Evolutionary conservation across 2,329 filamentous ascomycete genomes (phyloP).

Genomic region (Paecilomyces niveus): DNA sequence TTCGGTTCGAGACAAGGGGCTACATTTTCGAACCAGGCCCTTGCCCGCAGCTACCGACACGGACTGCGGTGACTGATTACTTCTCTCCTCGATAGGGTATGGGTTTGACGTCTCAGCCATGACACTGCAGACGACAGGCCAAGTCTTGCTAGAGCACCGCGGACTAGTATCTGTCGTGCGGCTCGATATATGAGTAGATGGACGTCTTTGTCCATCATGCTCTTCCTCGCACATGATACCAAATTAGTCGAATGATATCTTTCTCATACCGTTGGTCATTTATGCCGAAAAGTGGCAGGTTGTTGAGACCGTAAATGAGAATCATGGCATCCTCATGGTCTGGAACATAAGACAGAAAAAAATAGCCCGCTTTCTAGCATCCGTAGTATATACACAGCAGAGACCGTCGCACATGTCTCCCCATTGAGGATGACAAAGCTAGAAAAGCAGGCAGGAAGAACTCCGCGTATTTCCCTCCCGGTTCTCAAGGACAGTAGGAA

Average conservation of each 20-base stretch:
- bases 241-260: neutral
- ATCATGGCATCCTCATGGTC: neutral
- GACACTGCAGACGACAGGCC: neutral
- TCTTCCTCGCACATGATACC: neutral
- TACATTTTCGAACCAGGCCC: neutral
- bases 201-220: neutral
- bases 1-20: neutral
- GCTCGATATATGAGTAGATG: neutral
- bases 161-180: neutral
- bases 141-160: neutral
- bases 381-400: neutral
- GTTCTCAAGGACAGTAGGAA: neutral
- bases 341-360: neutral
- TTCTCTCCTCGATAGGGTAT: neutral
- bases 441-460: neutral
- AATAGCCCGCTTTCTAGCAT: neutral
- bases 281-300: neutral
- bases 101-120: neutral
- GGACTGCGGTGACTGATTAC: neutral
- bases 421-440: neutral
- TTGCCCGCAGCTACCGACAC: neutral
- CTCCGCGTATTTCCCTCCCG: neutral
- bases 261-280: neutral
- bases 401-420: neutral
- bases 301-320: neutral